Evolutionary conservation across 2,329 filamentous ascomycete genomes (phyloP).

Genomic region (Dothiorella sarmentorum): DNA sequence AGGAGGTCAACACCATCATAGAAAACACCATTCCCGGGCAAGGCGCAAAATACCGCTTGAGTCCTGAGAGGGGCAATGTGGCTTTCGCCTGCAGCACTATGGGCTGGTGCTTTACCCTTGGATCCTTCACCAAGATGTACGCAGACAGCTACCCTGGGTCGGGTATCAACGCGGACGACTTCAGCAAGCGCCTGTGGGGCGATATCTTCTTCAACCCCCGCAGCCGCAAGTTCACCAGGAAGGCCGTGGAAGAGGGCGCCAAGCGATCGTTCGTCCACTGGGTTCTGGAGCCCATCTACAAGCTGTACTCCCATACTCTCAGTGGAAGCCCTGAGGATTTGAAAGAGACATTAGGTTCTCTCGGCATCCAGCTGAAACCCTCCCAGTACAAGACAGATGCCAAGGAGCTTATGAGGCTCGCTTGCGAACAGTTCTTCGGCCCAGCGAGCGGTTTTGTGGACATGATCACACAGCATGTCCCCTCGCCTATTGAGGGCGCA

Average conservation of each 20-base stretch:
- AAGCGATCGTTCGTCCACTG: constrained; percentile 92
- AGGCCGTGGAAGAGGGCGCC: constrained; percentile 73
- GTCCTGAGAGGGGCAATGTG: constrained; percentile 97
- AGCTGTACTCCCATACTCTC: constrained; percentile 91
- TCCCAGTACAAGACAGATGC: constrained; percentile 89
- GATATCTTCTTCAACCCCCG: constrained; percentile 93
- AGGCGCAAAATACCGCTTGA: constrained; percentile 76
- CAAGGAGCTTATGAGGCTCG: constrained; percentile 79
- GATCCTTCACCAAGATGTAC: constrained; percentile 96
- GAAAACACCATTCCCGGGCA: constrained; percentile 79
- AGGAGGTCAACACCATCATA: constrained; percentile 95
- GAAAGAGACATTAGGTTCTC: constrained; percentile 69
- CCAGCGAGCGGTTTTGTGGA: constrained; percentile 87
- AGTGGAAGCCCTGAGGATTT: constrained; percentile 85
- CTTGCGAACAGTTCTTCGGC: constrained; percentile 95
- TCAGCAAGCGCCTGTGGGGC: constrained; percentile 85
- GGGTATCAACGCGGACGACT: constrained; percentile 70
- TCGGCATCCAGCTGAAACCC: constrained; percentile 86
- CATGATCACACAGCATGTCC: constrained; percentile 87
- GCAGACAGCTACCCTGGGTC: constrained; percentile 74
- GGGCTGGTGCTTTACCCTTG: constrained; percentile 94
- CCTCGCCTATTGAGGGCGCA: constrained; percentile 77
- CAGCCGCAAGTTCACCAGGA: constrained; percentile 88
- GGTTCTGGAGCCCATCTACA: constrained; percentile 94
- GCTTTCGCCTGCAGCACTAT: constrained; percentile 90